Evolutionary conservation across 2,329 filamentous ascomycete genomes (phyloP), one percentile per base, ranked within the genome.

Genomic region (Pseudogymnoascus pannorum): DNA sequence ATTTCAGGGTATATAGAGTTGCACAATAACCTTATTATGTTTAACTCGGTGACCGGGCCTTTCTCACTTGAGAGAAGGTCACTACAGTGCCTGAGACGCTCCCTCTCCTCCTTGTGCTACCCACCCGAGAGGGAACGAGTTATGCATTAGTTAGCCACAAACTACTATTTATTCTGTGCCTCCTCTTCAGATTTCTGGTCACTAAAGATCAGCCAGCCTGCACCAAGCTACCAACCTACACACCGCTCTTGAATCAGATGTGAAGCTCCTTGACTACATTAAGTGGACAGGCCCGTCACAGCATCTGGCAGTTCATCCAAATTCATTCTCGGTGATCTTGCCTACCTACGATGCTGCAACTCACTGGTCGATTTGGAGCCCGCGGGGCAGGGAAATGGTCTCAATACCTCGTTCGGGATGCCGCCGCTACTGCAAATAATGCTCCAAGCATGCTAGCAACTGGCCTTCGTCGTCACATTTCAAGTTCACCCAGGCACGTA

Each of bases 71-170:
- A 54, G 18, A 54, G 26, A 48, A 54, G 48, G 48, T 33, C 48
- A 54, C 48, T 20, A 31, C 16, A 3, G 31, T 33, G 9, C 11
- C 26, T 14, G 11, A 20, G 48, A 31, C 26, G n/a, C 3, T 20
- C 14, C 9, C 26, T 20, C 16, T 20, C n/a, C 9, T 54, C n/a
- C 16, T 54, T 31, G 48, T 54, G 26, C 48, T 33, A 54, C 48
- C 48, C 48, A 54, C 48, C 26, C 18, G 9, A 26, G 48, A 54
- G 31, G 26, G 48, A 33, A 26, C 48, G 48, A 33, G 31, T 54
- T 31, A 54, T 54, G 48, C 48, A 54, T 54, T 54, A 54, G 48
- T 54, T 54, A 20, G 48, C 48, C 26, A 54, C 48, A 8, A 31
- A 33, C 31, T 20, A 54, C 26, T 31, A 54, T 54, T 31, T 54